Percentiles rank a stretch among this genome's conserved stretches.
Evolutionary conservation across 164 flowering plant genomes (phyloP).

Genomic region (grape (Vitis vinifera)): DNA sequence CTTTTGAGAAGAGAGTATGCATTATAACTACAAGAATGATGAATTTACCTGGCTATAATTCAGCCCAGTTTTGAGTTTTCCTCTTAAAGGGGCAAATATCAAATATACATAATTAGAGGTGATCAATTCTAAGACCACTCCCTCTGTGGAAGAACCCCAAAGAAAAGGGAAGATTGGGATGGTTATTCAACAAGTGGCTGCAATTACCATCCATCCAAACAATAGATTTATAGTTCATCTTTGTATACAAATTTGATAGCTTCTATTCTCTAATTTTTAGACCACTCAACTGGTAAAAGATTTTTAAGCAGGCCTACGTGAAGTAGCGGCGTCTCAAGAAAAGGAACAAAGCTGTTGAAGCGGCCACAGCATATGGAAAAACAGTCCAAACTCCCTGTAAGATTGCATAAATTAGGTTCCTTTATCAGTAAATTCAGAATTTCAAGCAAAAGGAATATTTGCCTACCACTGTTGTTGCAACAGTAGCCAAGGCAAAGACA

Average conservation of each 20-base stretch:
- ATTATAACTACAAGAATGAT: neutral
- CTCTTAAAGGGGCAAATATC: too few species aligned
- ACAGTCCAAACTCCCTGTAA: slow-evolving; percentile 84
- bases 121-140: neutral
- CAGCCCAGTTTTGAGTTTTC: too few species aligned
- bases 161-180: neutral
- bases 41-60: neutral
- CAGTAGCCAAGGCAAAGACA: slow-evolving; percentile 70
- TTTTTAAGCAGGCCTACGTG: slow-evolving; percentile 14
- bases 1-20: neutral
- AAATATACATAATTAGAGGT: too few species aligned
- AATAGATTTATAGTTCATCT: neutral
- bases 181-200: slow-evolving; percentile 11
- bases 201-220: slow-evolving; percentile 7
- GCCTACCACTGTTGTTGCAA: slow-evolving; percentile 78
- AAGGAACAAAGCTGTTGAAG: slow-evolving; percentile 60
- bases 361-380: slow-evolving; percentile 72
- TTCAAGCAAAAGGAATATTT: slow-evolving; percentile 2
- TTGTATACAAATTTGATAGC: neutral
- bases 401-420: slow-evolving; percentile 14
- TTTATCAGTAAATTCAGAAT: neutral
- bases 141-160: neutral
- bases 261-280: neutral
- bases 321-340: slow-evolving; percentile 44
- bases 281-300: neutral